Conservation (phyloP, 768 basidiomycete genomes). For the Gymnopilus dilepis region DNA sequence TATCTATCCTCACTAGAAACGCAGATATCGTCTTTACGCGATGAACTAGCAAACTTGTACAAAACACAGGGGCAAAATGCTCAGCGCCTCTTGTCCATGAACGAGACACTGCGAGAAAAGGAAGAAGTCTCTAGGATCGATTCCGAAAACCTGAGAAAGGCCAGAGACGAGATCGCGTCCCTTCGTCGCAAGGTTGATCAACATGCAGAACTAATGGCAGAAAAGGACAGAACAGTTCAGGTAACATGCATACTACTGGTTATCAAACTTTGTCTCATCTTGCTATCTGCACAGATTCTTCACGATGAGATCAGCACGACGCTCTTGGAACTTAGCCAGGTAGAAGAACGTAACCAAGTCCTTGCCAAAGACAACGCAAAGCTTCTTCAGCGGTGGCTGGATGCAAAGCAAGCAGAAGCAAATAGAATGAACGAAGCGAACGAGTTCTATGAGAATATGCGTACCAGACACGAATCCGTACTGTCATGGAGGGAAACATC, state of each 20-base stretch:
- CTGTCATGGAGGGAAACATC: constrained; percentile 59
- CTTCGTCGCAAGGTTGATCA: constrained; percentile 81
- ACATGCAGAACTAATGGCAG: constrained; percentile 83
- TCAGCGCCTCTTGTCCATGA: constrained; percentile 90
- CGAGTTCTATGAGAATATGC: constrained; percentile 88
- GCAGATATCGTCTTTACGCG: constrained; percentile 89
- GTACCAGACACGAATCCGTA: constrained; percentile 69
- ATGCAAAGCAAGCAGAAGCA: constrained; percentile 90
- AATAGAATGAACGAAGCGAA: constrained; percentile 96
- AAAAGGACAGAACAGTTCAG: constrained; percentile 90
- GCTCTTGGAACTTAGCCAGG: constrained; percentile 88
- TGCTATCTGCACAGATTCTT: constrained; percentile 71
- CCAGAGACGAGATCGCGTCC: constrained; percentile 74
- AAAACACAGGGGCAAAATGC: constrained; percentile 97
- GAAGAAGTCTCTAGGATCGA: constrained; percentile 87
- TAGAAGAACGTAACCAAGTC: constrained; percentile 85
- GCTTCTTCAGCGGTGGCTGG: constrained; percentile 95
- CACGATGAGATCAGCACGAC: constrained; percentile 95
- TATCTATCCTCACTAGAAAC: constrained; percentile 92
- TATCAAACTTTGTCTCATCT: constrained; percentile 13
- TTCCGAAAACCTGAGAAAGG: constrained; percentile 77
- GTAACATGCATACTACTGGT: constrained; percentile 47
- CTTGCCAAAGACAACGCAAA: constrained; percentile 93
- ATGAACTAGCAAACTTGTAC: constrained; percentile 93
- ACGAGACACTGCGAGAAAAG: constrained; percentile 92